Conservation (phyloP, 768 basidiomycete genomes). For the Psilocybe tampanensis region DNA sequence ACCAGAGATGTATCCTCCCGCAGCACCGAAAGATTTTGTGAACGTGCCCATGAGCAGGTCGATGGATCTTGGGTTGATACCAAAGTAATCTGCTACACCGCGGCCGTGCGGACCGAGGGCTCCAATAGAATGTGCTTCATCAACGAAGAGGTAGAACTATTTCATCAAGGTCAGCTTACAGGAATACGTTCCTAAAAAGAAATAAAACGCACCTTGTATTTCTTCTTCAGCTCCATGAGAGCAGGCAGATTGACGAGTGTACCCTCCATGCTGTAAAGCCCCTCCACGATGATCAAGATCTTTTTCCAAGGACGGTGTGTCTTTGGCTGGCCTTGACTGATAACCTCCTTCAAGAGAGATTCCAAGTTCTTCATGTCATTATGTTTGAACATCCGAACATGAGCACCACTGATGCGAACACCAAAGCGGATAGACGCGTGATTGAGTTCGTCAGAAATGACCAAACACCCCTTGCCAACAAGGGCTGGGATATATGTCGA, state of each 20-base stretch:
- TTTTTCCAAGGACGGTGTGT: slow-evolving; percentile 99
- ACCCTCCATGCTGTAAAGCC: slow-evolving; percentile 99
- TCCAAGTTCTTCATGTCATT: slow-evolving; percentile 91
- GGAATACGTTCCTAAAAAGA: neutral
- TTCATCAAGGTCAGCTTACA: slow-evolving; percentile 1
- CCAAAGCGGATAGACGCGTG: slow-evolving; percentile 96
- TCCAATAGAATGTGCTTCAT: slow-evolving; percentile 98
- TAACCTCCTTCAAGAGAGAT: slow-evolving; percentile 79
- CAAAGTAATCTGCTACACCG: slow-evolving; percentile 94
- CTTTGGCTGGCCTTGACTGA: slow-evolving; percentile 97
- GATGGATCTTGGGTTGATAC: slow-evolving; percentile 74
- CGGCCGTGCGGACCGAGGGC: slow-evolving; percentile 94
- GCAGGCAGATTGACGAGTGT: slow-evolving; percentile 83
- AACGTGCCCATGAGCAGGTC: slow-evolving; percentile 99
- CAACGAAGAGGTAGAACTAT: slow-evolving; percentile 94
- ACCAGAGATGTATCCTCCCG: slow-evolving; percentile 94
- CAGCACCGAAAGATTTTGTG: slow-evolving; percentile 92
- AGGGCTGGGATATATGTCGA: slow-evolving; percentile 92
- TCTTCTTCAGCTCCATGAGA: slow-evolving; percentile 85
- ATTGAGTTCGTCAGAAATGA: slow-evolving; percentile 97
- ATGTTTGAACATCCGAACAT: slow-evolving; percentile 94
- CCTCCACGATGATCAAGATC: slow-evolving; percentile 93
- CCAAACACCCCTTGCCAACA: slow-evolving; percentile 86
- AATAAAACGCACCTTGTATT: slow-evolving; percentile 80
- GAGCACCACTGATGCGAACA: slow-evolving; percentile 84